These are phyloP conservation scores for Plasmopara viticola DNA, from an alignment of 352 stramenopile genomes.

Conservation along the genomic window DNA sequence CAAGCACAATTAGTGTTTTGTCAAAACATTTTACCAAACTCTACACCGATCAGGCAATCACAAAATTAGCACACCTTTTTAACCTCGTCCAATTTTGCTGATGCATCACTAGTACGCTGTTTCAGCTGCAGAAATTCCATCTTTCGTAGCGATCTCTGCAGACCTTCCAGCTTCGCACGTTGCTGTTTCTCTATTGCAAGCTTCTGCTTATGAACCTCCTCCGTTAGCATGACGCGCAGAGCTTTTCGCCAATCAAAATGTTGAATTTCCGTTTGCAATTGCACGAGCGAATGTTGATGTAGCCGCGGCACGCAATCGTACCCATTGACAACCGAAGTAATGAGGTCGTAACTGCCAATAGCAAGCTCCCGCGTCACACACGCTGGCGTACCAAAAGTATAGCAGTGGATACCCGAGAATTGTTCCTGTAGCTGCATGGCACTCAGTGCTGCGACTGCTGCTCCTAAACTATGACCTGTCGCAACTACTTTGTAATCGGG, in stretches of 20 bases:
- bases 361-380: slow-evolving; percentile 65
- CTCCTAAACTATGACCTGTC: slow-evolving; percentile 71
- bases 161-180: slow-evolving; percentile 39
- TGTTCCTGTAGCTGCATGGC: slow-evolving; percentile 38
- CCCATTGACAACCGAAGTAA: slow-evolving; percentile 70
- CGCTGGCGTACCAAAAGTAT: slow-evolving; percentile 63
- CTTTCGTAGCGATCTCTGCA: slow-evolving; percentile 35
- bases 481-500: slow-evolving; percentile 50
- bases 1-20: background rate
- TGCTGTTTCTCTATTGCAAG: slow-evolving; percentile 36
- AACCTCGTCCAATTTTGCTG: slow-evolving; percentile 43
- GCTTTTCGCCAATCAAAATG: slow-evolving; percentile 59
- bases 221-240: slow-evolving; percentile 47
- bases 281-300: slow-evolving; percentile 65
- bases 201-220: slow-evolving; percentile 60
- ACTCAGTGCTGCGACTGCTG: slow-evolving; percentile 57
- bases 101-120: slow-evolving; percentile 37
- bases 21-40: background rate
- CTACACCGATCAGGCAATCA: background rate
- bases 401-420: slow-evolving; percentile 51
- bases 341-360: slow-evolving; percentile 38
- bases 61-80: slow-evolving; percentile 25
- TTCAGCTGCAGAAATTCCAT: slow-evolving; percentile 38
- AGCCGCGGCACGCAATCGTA: slow-evolving; percentile 79
- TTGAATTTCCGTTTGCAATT: slow-evolving; percentile 57